These are phyloP conservation scores for Kwoniella mangroviensis DNA, from an alignment of 768 basidiomycete genomes.

Conservation along the genomic window DNA sequence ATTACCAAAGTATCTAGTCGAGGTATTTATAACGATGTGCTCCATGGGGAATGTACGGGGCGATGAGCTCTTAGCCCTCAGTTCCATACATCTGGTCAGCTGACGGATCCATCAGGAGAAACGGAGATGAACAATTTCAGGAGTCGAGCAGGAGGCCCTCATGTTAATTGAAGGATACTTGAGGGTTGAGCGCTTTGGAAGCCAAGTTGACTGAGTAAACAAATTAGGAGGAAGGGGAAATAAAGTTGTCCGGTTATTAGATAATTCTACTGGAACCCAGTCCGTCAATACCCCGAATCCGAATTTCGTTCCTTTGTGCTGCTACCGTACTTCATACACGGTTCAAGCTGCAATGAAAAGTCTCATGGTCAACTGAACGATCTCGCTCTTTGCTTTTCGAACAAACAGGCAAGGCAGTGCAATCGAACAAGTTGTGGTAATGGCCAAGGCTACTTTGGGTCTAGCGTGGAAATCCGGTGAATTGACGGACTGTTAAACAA, in stretches of 20 bases:
- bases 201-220: neutral
- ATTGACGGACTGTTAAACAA: neutral
- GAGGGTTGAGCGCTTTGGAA: too few relatives aligned
- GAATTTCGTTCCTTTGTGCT: neutral
- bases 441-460: neutral
- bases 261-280: too few relatives aligned
- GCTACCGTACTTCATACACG: too few relatives aligned
- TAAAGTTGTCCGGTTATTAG: too few relatives aligned
- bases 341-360: too few relatives aligned
- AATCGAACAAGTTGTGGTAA: neutral
- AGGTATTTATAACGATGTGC: neutral
- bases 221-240: neutral
- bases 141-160: neutral
- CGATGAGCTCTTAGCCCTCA: neutral
- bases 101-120: neutral
- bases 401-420: too few relatives aligned
- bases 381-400: too few relatives aligned
- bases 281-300: neutral
- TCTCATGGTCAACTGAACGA: too few relatives aligned
- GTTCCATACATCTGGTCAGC: neutral
- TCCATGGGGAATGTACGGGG: constrained; percentile 7
- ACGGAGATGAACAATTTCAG: neutral
- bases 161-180: neutral
- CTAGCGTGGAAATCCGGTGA: constrained; percentile 6
- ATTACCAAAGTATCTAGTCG: neutral